phyloP scores from a whole-genome alignment of 306 rosid genomes.

The Crotalaria pallida region DNA sequence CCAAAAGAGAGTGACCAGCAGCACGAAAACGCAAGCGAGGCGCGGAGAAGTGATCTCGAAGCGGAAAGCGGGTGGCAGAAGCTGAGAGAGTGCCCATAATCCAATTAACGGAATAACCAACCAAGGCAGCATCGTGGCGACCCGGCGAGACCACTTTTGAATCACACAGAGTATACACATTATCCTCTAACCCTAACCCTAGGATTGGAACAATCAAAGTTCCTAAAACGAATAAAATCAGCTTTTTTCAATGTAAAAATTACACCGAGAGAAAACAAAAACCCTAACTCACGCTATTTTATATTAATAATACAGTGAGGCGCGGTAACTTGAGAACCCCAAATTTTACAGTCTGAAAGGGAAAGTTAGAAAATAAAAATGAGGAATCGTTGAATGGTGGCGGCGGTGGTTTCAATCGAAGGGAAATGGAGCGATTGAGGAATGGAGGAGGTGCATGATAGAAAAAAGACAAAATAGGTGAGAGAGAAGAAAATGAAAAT shows the following conservation, averaged over 20 bases:
- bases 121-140: slow-evolving; percentile 99
- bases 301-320: slow-evolving; percentile 24
- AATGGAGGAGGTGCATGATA: slow-evolving; percentile 28
- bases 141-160: slow-evolving; percentile 99
- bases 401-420: slow-evolving; percentile 27
- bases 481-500: no score
- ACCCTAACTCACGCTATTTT: slow-evolving; percentile 42
- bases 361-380: not conserved
- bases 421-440: slow-evolving; percentile 43
- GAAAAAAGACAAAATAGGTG: not conserved
- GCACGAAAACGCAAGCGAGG: slow-evolving; percentile 89
- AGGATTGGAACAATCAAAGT: slow-evolving; percentile 30
- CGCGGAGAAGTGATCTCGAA: slow-evolving; percentile 96
- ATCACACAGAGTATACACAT: slow-evolving; percentile 99
- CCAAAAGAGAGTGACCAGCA: slow-evolving; percentile 93
- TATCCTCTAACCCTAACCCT: slow-evolving; percentile 75
- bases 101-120: slow-evolving; percentile 94
- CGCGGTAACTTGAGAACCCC: slow-evolving; percentile 65
- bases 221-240: not conserved
- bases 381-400: slow-evolving; percentile 27
- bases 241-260: not conserved
- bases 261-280: slow-evolving; percentile 30
- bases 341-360: slow-evolving; percentile 31
- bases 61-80: slow-evolving; percentile 90
- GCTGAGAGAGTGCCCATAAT: slow-evolving; percentile 97